Percentiles rank a stretch among this genome's conserved stretches.
phyloP scores from a whole-genome alignment of 2,329 filamentous ascomycete species.

The Ceratocystis ficicola region DNA sequence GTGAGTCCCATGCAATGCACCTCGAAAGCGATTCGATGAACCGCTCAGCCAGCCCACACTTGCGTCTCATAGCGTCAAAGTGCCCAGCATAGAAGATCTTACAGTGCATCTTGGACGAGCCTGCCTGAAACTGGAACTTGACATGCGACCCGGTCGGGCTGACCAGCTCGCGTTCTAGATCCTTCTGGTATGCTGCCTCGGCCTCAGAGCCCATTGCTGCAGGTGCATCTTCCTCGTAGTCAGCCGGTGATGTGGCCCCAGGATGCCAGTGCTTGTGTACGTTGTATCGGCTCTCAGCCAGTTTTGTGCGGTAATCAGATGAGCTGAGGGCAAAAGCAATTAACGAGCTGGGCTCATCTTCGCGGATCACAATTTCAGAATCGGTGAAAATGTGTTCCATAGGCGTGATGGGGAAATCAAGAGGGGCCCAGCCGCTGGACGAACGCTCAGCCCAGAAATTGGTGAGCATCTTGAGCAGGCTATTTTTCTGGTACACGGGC shows the following conservation, averaged over 20 bases:
- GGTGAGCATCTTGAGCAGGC: constrained; percentile 85
- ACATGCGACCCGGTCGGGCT: constrained; percentile 81
- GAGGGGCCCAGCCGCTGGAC: constrained; percentile 79
- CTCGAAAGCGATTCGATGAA: constrained; percentile 91
- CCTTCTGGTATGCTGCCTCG: constrained; percentile 44
- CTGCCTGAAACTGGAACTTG: constrained; percentile 90
- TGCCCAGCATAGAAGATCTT: constrained; percentile 99
- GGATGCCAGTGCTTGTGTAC: constrained; percentile 20
- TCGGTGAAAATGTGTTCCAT: constrained; percentile 95
- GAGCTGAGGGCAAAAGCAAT: constrained; percentile 87
- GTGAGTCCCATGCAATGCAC: constrained; percentile 95
- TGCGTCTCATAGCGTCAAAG: constrained; percentile 84
- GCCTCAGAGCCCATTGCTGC: constrained; percentile 16
- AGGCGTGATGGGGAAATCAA: constrained; percentile 81
- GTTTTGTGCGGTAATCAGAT: constrained; percentile 71
- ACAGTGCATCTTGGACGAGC: constrained; percentile 87
- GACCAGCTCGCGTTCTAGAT: constrained; percentile 74
- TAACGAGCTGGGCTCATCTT: constrained; percentile 92
- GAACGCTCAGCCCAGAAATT: constrained; percentile 98
- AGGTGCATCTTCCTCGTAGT: constrained; percentile 15
- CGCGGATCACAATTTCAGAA: constrained; percentile 90
- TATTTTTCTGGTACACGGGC: constrained; percentile 84
- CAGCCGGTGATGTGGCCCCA: constrained; percentile 5
- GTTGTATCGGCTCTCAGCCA: constrained; percentile 46
- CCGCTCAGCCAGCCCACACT: constrained; percentile 84